Percentiles rank a stretch among this genome's conserved stretches.
Evolutionary conservation across 176 grass and related monocot genomes (phyloP).

Genomic region (Oryza glaberrima): DNA sequence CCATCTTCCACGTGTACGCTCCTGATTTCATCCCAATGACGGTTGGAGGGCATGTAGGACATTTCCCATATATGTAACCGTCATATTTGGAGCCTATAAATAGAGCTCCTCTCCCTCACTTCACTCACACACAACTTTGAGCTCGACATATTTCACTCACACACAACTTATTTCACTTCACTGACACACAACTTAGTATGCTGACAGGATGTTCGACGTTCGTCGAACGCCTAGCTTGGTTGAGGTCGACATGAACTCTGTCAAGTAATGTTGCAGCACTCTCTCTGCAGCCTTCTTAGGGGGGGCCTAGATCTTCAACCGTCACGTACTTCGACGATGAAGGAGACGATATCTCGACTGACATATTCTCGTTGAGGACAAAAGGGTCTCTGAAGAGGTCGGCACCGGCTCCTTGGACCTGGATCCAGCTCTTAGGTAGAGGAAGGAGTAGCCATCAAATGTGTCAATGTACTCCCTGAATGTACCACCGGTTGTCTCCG

Average conservation of each 20-base stretch:
- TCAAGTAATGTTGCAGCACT: slow-evolving; percentile 80
- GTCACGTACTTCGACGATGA: slow-evolving; percentile 68
- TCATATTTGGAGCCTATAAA: too few relatives aligned
- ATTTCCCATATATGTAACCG: too few relatives aligned
- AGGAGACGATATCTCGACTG: slow-evolving; percentile 82
- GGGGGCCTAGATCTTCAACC: slow-evolving; percentile 68
- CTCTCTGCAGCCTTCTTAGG: slow-evolving; percentile 57
- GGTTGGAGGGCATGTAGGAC: too few relatives aligned
- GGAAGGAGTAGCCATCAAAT: slow-evolving; percentile 79
- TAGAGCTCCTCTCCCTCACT: too few relatives aligned
- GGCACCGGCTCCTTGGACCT: slow-evolving; percentile 65
- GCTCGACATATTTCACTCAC: too few relatives aligned
- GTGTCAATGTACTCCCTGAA: slow-evolving; percentile 82
- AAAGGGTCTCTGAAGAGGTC: slow-evolving; percentile 77
- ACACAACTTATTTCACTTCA: too few relatives aligned
- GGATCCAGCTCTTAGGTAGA: slow-evolving; percentile 86
- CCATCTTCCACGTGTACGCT: too few relatives aligned
- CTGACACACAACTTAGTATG: too few relatives aligned
- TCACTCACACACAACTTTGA: too few relatives aligned
- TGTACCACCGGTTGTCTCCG: slow-evolving; percentile 41
- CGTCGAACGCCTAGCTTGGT: slow-evolving; percentile 73
- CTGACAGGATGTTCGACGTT: slow-evolving; percentile 56
- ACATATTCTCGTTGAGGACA: slow-evolving; percentile 78
- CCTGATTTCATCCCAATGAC: too few relatives aligned
- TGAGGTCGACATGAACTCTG: slow-evolving; percentile 66